Evolutionary conservation across 805 yeast species (phyloP).

Genomic region (Barnettozyma sp.): DNA sequence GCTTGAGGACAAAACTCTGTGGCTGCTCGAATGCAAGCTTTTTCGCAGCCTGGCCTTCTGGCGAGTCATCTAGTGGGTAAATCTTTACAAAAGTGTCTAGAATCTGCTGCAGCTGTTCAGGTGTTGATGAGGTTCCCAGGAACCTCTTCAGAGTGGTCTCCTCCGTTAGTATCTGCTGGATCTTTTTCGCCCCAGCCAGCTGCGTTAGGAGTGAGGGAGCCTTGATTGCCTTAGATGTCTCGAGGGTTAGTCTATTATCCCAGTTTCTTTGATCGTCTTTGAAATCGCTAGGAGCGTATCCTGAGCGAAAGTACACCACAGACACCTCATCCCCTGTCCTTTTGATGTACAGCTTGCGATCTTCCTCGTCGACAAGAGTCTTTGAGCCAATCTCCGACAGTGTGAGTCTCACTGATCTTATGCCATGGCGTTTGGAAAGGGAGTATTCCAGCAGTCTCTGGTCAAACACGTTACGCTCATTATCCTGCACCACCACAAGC

Average conservation of each 20-base stretch:
- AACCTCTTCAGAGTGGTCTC: slow-evolving; percentile 41
- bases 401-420: slow-evolving; percentile 60
- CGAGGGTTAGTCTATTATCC: slow-evolving; percentile 69
- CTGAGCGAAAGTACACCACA: slow-evolving; percentile 85
- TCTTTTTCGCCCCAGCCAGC: slow-evolving; percentile 86
- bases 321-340: slow-evolving; percentile 65
- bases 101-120: slow-evolving; percentile 29
- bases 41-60: slow-evolving; percentile 55
- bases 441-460: slow-evolving; percentile 79
- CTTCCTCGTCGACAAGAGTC: slow-evolving; percentile 33
- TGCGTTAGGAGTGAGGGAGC: slow-evolving; percentile 90
- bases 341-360: slow-evolving; percentile 44
- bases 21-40: slow-evolving; percentile 63
- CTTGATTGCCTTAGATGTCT: slow-evolving; percentile 73
- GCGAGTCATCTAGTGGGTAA: slow-evolving; percentile 74
- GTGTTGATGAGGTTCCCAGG: slow-evolving; percentile 27
- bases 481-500: slow-evolving; percentile 73
- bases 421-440: slow-evolving; percentile 46
- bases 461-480: slow-evolving; percentile 86
- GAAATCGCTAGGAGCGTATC: slow-evolving; percentile 82
- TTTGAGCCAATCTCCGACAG: slow-evolving; percentile 48
- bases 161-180: slow-evolving; percentile 81
- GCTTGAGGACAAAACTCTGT: slow-evolving; percentile 76
- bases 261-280: slow-evolving; percentile 58
- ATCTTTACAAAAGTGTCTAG: slow-evolving; percentile 72